These are phyloP conservation scores for Fistulifera pelliculosa DNA, from an alignment of 108 stramenopile species.

Conservation along the genomic window DNA sequence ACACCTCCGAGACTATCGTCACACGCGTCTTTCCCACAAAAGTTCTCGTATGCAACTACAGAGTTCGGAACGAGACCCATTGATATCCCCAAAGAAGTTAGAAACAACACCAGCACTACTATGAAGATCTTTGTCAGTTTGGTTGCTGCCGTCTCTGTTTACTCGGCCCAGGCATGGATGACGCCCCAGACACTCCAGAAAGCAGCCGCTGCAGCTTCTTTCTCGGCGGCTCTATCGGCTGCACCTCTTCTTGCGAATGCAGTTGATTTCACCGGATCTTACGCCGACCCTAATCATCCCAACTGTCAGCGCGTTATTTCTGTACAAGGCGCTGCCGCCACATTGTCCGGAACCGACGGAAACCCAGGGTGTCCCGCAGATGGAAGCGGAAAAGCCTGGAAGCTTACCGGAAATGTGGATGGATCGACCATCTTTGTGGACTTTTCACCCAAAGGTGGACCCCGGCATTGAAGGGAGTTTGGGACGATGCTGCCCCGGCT, in stretches of 20 bases:
- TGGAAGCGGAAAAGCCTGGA: constrained; percentile 20
- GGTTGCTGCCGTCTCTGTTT: too few relatives aligned
- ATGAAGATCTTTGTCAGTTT: background rate
- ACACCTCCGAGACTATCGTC: too few relatives aligned
- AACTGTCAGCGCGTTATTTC: constrained; percentile 32
- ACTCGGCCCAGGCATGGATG: too few relatives aligned
- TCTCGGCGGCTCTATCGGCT: too few relatives aligned
- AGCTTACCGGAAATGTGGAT: constrained; percentile 17
- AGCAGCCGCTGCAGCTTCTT: too few relatives aligned
- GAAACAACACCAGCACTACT: background rate
- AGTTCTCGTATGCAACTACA: too few relatives aligned
- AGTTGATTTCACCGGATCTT: constrained; percentile 25
- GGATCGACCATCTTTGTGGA: constrained; percentile 36
- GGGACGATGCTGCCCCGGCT: constrained; percentile 12
- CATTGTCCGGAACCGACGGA: constrained; percentile 31
- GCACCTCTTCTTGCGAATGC: constrained; percentile 11
- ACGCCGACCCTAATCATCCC: constrained; percentile 40
- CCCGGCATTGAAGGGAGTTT: constrained; percentile 32
- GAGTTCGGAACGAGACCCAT: background rate
- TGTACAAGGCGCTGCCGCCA: constrained; percentile 8
- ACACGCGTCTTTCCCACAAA: too few relatives aligned
- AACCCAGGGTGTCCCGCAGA: constrained; percentile 34
- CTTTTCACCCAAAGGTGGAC: constrained; percentile 57
- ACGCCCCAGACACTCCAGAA: too few relatives aligned
- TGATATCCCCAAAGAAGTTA: background rate